Percentiles rank a stretch among this genome's conserved stretches.
phyloP scores from a whole-genome alignment of 140 eudicot species.

The Bidens hawaiensis region DNA sequence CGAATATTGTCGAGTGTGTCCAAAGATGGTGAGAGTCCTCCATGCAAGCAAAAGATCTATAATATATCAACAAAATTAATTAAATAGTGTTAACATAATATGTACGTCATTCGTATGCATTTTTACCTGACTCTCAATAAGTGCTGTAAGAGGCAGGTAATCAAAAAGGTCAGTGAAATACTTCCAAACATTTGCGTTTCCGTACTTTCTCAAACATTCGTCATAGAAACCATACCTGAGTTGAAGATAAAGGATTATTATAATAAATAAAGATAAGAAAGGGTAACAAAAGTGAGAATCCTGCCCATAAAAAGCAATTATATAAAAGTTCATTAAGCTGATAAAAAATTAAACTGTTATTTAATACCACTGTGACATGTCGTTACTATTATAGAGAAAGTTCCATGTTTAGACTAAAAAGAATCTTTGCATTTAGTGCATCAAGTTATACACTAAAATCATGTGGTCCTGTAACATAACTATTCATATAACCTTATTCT shows the following conservation, averaged over 20 bases:
- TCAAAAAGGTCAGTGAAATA: conserved; percentile 37
- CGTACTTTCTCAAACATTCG: not conserved
- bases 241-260: not conserved
- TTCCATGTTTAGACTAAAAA: too few species aligned
- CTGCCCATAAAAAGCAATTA: too few species aligned
- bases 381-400: too few species aligned
- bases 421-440: too few species aligned
- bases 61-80: not conserved
- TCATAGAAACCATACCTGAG: not conserved
- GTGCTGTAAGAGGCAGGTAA: conserved; percentile 70
- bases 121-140: conserved; percentile 71
- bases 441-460: too few species aligned
- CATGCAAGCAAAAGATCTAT: conserved; percentile 74
- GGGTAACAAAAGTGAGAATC: too few species aligned
- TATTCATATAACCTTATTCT: too few species aligned
- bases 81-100: not conserved
- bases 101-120: not conserved
- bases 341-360: too few species aligned
- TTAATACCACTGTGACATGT: too few species aligned
- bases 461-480: too few species aligned
- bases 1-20: conserved; percentile 73
- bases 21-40: conserved; percentile 75
- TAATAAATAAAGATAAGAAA: not conserved
- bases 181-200: conserved; percentile 1
- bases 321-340: too few species aligned